phyloP scores from a whole-genome alignment of 2,329 filamentous ascomycete species.

The Coniella vitis region DNA sequence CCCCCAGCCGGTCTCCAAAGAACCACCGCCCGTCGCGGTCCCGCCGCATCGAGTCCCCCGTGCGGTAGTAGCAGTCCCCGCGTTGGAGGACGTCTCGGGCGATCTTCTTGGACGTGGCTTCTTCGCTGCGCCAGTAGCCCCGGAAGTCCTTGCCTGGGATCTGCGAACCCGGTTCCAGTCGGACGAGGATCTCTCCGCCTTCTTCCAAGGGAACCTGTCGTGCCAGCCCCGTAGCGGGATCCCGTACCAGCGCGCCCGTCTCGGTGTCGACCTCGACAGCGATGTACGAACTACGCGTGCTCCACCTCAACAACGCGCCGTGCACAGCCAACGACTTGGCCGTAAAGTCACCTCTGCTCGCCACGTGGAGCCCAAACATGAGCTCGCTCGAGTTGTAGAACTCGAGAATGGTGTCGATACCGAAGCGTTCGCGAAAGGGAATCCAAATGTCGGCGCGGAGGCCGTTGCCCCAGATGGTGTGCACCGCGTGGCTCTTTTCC shows the following conservation, averaged over 20 bases:
- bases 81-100: constrained; percentile 56
- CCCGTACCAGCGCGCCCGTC: constrained; percentile 58
- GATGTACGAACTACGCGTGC: constrained; percentile 48
- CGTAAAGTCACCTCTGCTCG: constrained; percentile 54
- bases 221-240: constrained; percentile 62
- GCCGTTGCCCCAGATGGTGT: constrained; percentile 59
- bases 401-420: constrained; percentile 56
- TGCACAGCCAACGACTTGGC: constrained; percentile 64
- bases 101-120: constrained; percentile 62
- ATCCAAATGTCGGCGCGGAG: constrained; percentile 63
- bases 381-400: constrained; percentile 77
- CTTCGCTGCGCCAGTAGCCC: constrained; percentile 63
- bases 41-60: constrained; percentile 58
- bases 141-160: constrained; percentile 49
- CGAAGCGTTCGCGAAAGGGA: constrained; percentile 57
- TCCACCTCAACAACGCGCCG: constrained; percentile 50
- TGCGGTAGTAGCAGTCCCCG: constrained; percentile 63
- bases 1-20: constrained; percentile 62
- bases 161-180: constrained; percentile 33
- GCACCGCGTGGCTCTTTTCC: constrained; percentile 51
- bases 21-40: constrained; percentile 60
- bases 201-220: constrained; percentile 54
- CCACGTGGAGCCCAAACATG: constrained; percentile 55
- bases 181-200: constrained; percentile 71
- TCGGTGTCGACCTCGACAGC: constrained; percentile 64